phyloP scores from a whole-genome alignment of 352 stramenopile species.

The Saprolegnia diclina region DNA sequence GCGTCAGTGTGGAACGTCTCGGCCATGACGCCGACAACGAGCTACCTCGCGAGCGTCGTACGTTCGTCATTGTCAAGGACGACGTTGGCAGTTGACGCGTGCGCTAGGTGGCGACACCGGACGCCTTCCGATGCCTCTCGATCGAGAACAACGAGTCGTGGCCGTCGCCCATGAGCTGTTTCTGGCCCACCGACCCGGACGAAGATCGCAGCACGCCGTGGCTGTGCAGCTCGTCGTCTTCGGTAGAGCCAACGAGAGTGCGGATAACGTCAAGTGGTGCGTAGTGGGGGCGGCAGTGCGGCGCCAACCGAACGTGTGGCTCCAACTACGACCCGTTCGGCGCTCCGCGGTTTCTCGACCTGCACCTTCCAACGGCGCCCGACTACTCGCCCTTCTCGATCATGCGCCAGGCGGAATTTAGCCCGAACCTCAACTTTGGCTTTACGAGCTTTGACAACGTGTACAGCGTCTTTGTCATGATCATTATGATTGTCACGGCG shows the following conservation, averaged over 20 bases:
- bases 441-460: constrained; percentile 84
- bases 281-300: constrained; percentile 38
- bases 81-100: constrained; percentile 41
- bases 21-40: constrained; percentile 35
- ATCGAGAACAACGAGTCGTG: constrained; percentile 13
- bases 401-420: constrained; percentile 32
- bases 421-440: constrained; percentile 63
- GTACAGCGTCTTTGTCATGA: constrained; percentile 58
- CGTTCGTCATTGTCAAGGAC: constrained; percentile 44
- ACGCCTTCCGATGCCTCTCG: not conserved
- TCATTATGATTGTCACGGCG: constrained; percentile 87
- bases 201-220: constrained; percentile 38
- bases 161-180: constrained; percentile 36
- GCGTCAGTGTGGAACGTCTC: constrained; percentile 26
- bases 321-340: constrained; percentile 36
- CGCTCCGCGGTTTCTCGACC: constrained; percentile 33
- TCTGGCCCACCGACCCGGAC: constrained; percentile 56
- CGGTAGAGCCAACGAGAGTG: constrained; percentile 31
- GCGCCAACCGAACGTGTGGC: constrained; percentile 34
- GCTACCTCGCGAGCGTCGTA: constrained; percentile 41
- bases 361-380: not conserved
- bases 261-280: constrained; percentile 31
- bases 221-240: constrained; percentile 11
- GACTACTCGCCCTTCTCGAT: constrained; percentile 9
- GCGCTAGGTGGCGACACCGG: constrained; percentile 39